Evolutionary conservation across 805 yeast genomes (phyloP), one percentile per base, ranked within the genome.

Genomic region (Cyberlindnera petersonii): DNA sequence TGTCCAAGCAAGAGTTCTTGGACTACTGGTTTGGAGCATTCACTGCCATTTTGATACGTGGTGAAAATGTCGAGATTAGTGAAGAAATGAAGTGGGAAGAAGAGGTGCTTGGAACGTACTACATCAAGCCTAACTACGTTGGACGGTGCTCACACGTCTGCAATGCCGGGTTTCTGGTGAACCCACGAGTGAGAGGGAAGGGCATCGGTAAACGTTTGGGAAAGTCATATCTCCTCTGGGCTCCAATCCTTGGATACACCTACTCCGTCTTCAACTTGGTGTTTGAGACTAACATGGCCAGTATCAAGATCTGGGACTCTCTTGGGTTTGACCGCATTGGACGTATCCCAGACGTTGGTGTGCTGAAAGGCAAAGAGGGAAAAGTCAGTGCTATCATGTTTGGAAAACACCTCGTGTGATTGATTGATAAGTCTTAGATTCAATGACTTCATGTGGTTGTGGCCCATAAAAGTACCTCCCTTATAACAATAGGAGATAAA

Each of bases 261-360:
- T 86, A 86, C 53, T 81, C 91, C 6, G 91, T 89, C 11, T 89
- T 85, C 69, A 89, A 89, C 60, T 68, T 89, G 35, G 98, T 89
- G 1, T 89, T 82, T 56, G 93, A 71, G 35, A 79, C 88, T 2
- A 89, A 89, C 56, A 65, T 63, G 4, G 96, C 88, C 3, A 84
- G 95, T 52, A 58, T 69, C 51, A 71, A 65, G 52, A 82, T 85
- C 38, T 89, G 98, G 97, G 96, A 88, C 35, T 50, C 66, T 2
- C 68, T 89, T 19, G 94, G 95, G 2, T 89, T 88, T 50, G 82
- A 83, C 11, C 65, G 87, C 35, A 79, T 86, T 26, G 97, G 97
- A 0, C 64, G 68, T 13, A 68, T 89, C 11, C 79, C 80, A 37
- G 74, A 75, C n/a, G 96, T 79, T 0, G 97, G 84, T 0, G 65